Conservation (phyloP, 768 basidiomycete genomes). For the Galerina sulciceps region DNA sequence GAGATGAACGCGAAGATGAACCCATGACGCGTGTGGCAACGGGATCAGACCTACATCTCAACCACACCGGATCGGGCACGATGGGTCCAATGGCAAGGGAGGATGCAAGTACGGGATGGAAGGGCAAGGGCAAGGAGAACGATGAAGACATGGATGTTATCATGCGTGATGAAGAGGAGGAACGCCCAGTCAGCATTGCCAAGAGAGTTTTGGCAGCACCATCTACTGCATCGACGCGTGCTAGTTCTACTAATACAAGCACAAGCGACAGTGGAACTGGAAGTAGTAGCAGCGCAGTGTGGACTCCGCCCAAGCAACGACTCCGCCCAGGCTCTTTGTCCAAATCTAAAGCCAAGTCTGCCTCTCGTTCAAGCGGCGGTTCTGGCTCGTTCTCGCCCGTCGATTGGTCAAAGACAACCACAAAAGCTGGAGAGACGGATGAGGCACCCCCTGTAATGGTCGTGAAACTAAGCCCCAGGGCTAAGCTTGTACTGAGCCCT, state of each 20-base stretch:
- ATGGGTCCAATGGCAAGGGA: too few relatives aligned
- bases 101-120: not conserved
- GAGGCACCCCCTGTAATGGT: not conserved
- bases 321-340: not conserved
- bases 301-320: too few relatives aligned
- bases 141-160: not conserved
- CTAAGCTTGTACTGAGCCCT: slow-evolving; percentile 2
- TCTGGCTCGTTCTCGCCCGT: slow-evolving; percentile 5
- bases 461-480: slow-evolving; percentile 3
- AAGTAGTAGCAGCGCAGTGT: too few relatives aligned
- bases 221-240: too few relatives aligned
- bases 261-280: too few relatives aligned
- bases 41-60: too few relatives aligned
- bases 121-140: not conserved
- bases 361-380: not conserved
- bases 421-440: not conserved
- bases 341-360: not conserved
- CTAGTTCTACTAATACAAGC: too few relatives aligned
- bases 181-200: too few relatives aligned
- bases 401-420: slow-evolving; percentile 2
- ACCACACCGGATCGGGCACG: too few relatives aligned
- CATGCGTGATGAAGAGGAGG: too few relatives aligned
- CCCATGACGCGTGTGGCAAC: not conserved
- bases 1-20: not conserved
- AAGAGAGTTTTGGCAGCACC: too few relatives aligned